Base-by-base conservation (phyloP, 257 asterid genomes). In the Nicotiana undulata region DNA sequence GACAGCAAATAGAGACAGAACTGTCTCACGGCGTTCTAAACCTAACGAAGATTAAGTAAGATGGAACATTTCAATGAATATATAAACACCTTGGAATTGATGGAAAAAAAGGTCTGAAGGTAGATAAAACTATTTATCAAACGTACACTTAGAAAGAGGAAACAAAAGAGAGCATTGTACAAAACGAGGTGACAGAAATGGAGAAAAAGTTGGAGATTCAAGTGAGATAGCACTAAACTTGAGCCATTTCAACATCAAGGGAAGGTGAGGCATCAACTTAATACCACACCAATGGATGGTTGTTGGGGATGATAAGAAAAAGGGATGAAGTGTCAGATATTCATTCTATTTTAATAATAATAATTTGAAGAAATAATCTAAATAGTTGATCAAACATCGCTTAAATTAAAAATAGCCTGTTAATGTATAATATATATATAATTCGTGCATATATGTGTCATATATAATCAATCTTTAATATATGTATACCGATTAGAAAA, bases 261-360 rank as follows among this genome's bases (percentile, higher is more conserved):
- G 40, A 82, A 34, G 66, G 76, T 85, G 84, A 51, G 8, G 37
- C 24, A 46, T 76, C 51, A 74, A 17, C 77, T 18, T 67, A 63
- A 28, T 44, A 37, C 13, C 72, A 76, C 79, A 80, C 60, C 76
- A 68, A n/a, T 64, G 59, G 72, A 60, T 63, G 80, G 80, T 74
- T 80, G 81, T 28, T 53, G 82, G 80, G 40, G 34, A 49, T 46
- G 6, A 77, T 24, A 56, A 74, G 77, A 49, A 49, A 29, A 5
- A 5, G 20, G 17, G 31, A 20, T 59, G 29, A 68, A 68, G 20
- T 20, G 77, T 68, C 56, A 68, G 1, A 20, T 70, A 12, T n/a
- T 32, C 52, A 55, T 58, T 53, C 8, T 17, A n/a, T 16, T 76
- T 61, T 56, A 75, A 63, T 67, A 70, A 67, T 80, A 75, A 72